Conservation (phyloP, 2,329 filamentous ascomycete genomes). For the Cladosporium sp. region DNA sequence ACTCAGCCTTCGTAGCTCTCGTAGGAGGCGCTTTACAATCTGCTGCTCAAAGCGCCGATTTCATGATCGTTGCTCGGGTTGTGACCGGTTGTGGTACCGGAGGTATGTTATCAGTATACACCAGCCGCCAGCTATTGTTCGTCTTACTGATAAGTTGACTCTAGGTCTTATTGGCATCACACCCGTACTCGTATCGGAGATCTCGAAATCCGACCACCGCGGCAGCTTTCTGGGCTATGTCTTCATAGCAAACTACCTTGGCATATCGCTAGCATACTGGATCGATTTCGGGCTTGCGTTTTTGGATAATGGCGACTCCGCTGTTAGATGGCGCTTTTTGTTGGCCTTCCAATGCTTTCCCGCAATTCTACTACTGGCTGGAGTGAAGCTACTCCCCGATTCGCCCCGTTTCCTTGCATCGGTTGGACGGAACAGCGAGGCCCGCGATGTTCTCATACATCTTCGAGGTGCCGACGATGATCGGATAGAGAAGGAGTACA, state of each 20-base stretch:
- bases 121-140: no score
- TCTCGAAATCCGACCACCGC: constrained; percentile 44
- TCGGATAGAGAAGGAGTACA: constrained; percentile 25
- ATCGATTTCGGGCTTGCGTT: constrained; percentile 22
- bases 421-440: constrained; percentile 29
- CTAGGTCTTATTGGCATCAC: constrained; percentile 45
- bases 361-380: constrained; percentile 37
- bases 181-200: constrained; percentile 47
- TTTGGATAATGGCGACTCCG: constrained; percentile 21
- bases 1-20: constrained; percentile 46
- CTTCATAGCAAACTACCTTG: constrained; percentile 52
- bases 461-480: constrained; percentile 32
- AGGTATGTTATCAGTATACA: constrained; percentile 26
- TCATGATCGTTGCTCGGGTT: constrained; percentile 48
- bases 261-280: constrained; percentile 37
- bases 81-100: constrained; percentile 52
- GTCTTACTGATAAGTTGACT: constrained; percentile 3
- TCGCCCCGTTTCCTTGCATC: constrained; percentile 37
- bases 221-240: constrained; percentile 47
- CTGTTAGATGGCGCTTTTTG: constrained; percentile 24
- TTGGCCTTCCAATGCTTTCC: constrained; percentile 41
- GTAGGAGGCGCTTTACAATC: constrained; percentile 49
- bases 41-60: constrained; percentile 41
- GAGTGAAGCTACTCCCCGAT: constrained; percentile 43
- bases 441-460: constrained; percentile 24